Conservation (phyloP, 768 basidiomycete genomes). For the Tremella mesenterica region DNA sequence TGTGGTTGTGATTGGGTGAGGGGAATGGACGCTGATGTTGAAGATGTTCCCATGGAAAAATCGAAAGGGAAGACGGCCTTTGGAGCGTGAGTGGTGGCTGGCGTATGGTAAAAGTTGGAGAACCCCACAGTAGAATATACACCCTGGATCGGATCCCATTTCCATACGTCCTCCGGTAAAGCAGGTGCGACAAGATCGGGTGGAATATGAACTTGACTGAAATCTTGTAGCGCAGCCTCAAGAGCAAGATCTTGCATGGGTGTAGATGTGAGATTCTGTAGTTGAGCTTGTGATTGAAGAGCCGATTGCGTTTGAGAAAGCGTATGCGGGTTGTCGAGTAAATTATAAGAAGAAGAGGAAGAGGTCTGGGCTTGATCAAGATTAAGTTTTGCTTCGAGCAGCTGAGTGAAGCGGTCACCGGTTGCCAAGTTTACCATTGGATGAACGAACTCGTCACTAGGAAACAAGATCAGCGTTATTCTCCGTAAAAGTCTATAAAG, state of each 20-base stretch:
- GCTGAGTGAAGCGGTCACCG: slow-evolving; percentile 28
- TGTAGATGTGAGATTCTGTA: not conserved
- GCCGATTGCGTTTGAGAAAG: not conserved
- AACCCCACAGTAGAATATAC: not conserved
- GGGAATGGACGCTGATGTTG: too few species aligned
- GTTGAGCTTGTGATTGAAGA: not conserved
- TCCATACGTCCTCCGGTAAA: not conserved
- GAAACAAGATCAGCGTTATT: too few species aligned
- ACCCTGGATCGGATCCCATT: not conserved
- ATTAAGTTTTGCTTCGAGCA: slow-evolving; percentile 28
- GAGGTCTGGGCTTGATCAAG: slow-evolving; percentile 2
- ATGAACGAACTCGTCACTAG: slow-evolving; percentile 3
- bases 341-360: not conserved
- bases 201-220: slow-evolving; percentile 11
- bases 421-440: slow-evolving; percentile 6
- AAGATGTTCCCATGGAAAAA: too few species aligned
- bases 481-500: too few species aligned
- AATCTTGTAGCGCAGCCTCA: slow-evolving; percentile 15
- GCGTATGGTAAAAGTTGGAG: not conserved
- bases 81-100: too few species aligned
- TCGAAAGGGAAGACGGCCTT: too few species aligned
- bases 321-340: not conserved
- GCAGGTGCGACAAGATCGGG: slow-evolving; percentile 24
- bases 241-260: slow-evolving; percentile 3
- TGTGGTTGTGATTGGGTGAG: too few species aligned